Evolutionary conservation across 306 rosid genomes (phyloP), one percentile per base, ranked within the genome.

Genomic region (Pyrus communis): DNA sequence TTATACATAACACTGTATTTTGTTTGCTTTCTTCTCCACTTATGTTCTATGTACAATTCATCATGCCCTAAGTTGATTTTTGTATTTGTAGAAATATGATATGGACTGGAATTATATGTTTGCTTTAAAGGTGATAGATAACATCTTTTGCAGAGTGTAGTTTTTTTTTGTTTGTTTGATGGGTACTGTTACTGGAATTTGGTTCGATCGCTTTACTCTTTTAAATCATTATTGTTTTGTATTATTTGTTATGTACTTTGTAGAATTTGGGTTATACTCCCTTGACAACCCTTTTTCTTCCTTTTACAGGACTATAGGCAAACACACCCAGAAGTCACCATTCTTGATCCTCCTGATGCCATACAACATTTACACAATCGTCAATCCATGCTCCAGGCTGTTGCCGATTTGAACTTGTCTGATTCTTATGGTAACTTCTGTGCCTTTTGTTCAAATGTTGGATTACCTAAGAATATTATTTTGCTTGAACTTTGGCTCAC

Each of bases 291-390:
- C 61, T 71, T 66, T 61, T 59, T 75, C 10, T 69, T 73, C 30
- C 76, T 13, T 82, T 72, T 81, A 75, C 78, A 93, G 98, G 98
- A 93, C 66, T 93, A 93, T 58, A 79, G 98, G 83, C 87, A 52
- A 73, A 83, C 91, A 67, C 93, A 93, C 75, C 98, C 97, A 40
- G 98, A 93, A 73, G 98, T 93, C 46, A 91, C 96, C 22, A 93
- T 93, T 77, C 89, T 93, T 78, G 98, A 93, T 87, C 98, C 98
- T 82, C 98, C 98, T 21, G 98, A 93, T 86, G 93, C 96, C 79
- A 93, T 93, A 80, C 96, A 88, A 67, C 93, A 83, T 80, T 73
- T 91, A 77, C 97, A 84, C 73, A 91, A 78, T 75, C 93, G 98
- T 67, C 98, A 93, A 52, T 89, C 85, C 82, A 93, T 93, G 98